Percentiles rank a stretch among this genome's conserved stretches.
phyloP scores from a whole-genome alignment of 345 rosid genomes.

The Citrus maxima region DNA sequence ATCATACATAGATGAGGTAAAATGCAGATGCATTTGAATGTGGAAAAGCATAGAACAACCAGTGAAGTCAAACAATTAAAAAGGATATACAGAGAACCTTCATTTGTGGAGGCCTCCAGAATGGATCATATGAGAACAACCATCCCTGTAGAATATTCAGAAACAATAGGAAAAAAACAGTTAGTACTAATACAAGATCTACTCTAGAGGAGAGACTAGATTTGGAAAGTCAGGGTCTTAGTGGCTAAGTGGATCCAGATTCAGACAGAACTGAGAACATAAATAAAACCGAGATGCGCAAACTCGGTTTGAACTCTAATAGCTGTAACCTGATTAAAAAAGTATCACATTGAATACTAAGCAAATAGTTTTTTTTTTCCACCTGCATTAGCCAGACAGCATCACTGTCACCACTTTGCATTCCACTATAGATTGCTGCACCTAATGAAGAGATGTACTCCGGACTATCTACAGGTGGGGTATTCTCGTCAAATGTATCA shows the following conservation, averaged over 20 bases:
- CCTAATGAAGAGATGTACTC: constrained; percentile 66
- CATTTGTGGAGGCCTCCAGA: constrained; percentile 79
- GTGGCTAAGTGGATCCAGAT: neutral
- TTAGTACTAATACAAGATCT: neutral
- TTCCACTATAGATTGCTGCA: constrained; percentile 61
- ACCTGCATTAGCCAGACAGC: constrained; percentile 86
- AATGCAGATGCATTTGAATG: neutral
- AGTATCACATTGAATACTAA: neutral
- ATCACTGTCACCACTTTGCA: constrained; percentile 64
- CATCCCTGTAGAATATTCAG: constrained; percentile 46
- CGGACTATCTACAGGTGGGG: constrained; percentile 67
- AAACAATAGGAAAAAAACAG: constrained; percentile 1
- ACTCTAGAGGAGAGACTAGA: neutral
- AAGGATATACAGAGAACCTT: constrained; percentile 39
- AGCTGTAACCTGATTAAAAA: constrained; percentile 1
- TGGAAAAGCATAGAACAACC: neutral
- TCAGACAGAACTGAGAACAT: neutral
- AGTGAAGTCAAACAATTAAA: neutral
- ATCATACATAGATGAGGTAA: neutral
- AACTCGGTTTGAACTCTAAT: neutral
- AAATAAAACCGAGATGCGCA: neutral
- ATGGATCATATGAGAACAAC: constrained; percentile 75
- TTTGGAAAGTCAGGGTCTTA: neutral
- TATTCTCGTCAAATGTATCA: constrained; percentile 78
- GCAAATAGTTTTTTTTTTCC: neutral